Percentiles rank a stretch among this genome's conserved stretches.
phyloP scores from a whole-genome alignment of 768 basidiomycete species.

The Tulasnella sp. region DNA sequence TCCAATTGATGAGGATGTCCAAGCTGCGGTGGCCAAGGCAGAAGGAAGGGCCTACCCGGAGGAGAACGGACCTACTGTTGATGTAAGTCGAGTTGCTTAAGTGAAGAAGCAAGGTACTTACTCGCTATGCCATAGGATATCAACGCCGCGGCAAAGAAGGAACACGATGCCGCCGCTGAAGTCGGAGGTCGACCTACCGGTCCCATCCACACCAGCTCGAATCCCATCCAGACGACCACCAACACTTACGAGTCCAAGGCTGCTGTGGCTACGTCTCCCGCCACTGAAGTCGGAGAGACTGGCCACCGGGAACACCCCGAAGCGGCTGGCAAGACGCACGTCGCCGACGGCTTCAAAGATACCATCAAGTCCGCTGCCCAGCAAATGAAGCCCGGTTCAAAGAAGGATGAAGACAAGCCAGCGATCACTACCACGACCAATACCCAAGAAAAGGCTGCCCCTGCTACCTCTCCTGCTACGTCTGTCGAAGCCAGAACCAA shows the following conservation, averaged over 20 bases:
- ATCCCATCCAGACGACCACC: not conserved
- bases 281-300: not conserved
- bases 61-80: not conserved
- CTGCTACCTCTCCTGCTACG: slow-evolving; percentile 8
- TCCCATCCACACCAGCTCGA: not conserved
- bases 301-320: not conserved
- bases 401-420: not conserved
- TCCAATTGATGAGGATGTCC: not conserved
- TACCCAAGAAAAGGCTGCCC: slow-evolving; percentile 4
- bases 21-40: not conserved
- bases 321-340: not conserved
- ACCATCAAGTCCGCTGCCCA: not conserved
- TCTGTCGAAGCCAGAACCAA: not conserved
- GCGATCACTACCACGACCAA: not conserved
- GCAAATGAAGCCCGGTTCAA: not conserved
- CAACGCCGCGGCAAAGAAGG: slow-evolving; percentile 6
- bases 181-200: not conserved
- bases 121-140: not conserved
- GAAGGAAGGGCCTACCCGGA: not conserved
- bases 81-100: not conserved
- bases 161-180: not conserved
- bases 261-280: not conserved
- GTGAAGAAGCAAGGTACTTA: not conserved
- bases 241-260: not conserved
- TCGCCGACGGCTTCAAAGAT: not conserved